Conservation (phyloP, 2,329 filamentous ascomycete genomes). For the Diaporthe amygdali region DNA sequence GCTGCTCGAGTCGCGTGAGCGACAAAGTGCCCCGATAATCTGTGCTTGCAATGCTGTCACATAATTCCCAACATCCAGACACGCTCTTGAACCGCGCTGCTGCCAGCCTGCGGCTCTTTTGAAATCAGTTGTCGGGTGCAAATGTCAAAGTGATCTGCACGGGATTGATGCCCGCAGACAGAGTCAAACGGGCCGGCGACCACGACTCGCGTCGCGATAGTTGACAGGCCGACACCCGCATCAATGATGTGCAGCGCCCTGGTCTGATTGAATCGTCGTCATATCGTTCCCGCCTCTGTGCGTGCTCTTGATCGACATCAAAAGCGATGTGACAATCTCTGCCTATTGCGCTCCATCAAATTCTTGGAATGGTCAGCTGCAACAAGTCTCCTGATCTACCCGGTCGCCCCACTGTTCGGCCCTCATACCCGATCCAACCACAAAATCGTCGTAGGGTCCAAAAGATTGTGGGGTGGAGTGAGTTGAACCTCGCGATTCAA, state of each 20-base stretch:
- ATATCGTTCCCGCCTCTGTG: neutral
- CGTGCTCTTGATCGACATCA: neutral
- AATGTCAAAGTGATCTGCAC: neutral
- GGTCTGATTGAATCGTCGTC: neutral
- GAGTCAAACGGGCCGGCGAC: neutral
- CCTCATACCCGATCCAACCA: neutral
- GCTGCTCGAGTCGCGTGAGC: slow-evolving; percentile 7
- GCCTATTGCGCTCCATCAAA: neutral
- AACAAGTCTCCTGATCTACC: neutral
- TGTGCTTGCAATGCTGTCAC: neutral
- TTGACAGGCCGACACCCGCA: neutral
- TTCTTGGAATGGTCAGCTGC: neutral
- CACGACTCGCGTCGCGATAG: neutral
- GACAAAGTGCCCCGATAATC: neutral
- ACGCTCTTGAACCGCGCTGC: neutral
- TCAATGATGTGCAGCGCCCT: neutral
- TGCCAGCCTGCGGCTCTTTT: neutral
- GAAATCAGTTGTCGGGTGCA: neutral
- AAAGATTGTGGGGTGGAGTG: neutral
- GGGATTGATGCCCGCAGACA: neutral
- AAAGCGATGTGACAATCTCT: slow-evolving; percentile 8
- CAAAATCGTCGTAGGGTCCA: neutral
- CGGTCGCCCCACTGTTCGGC: neutral
- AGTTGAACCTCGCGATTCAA: neutral
- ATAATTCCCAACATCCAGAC: too few species aligned